Base-by-base conservation (phyloP, 129 eudicot species). In the Gnaphalium uliginosum region DNA sequence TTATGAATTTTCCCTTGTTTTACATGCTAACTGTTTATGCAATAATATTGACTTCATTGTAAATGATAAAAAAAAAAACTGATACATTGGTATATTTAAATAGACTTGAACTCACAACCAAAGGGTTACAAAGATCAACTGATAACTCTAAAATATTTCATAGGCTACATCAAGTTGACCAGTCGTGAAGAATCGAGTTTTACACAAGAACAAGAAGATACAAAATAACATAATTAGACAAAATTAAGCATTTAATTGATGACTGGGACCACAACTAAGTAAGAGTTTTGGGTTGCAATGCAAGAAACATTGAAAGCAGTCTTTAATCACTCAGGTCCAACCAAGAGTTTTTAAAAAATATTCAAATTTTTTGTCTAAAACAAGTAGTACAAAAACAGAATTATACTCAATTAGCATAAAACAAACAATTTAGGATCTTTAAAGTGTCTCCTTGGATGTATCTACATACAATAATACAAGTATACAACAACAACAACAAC, bases 381-480 rank as follows among this genome's bases (percentile, higher is more conserved):
- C 71, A 41, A 27, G 30, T 74, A 68, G 15, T 54, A 68, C 81
- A 54, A 46, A 68, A 76, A 68, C 10, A 9, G 33, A 39, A 74
- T 60, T 35, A 9, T 27, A 60, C 19, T n/a, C 78, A 62, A 61
- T 26, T 43, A 61, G 26, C 39, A 41, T 61, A 74, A n/a, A 61
- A 74, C 69, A 74, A 74, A 33, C 41, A 37, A 53, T 22, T 33
- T 66, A 76, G 66, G 51, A 76, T 77, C 68, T 37, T 66, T 14
- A 51, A 66, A 66, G 24, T 50, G 63, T 65, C 68, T 48, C 61
- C 46, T 64, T 75, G 33, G 48, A 75, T 75, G 30, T 29, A 26
- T 27, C 32, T 46, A 57, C 3, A 43, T 14, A 46, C 53, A 17
- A 71, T 19, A 29, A 7, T 1, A 7, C 15, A 27, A n/a, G n/a